Percentiles rank a stretch among this genome's conserved stretches.
Conservation (phyloP, 129 eudicot genomes). For the Flaveria sonorensis region DNA sequence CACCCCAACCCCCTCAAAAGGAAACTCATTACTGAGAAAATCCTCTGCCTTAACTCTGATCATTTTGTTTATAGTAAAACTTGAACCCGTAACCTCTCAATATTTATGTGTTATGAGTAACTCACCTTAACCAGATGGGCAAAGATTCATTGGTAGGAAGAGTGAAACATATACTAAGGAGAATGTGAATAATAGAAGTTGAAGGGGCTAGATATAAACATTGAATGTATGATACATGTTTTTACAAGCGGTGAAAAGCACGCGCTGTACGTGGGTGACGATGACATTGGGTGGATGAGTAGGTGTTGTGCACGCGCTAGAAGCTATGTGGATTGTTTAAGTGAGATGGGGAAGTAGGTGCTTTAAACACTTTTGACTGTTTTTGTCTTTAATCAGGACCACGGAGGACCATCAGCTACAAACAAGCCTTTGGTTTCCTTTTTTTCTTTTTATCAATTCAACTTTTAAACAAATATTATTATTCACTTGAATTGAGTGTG, state of each 20-base stretch:
- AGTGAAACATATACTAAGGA: too few species aligned
- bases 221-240: neutral
- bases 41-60: too few species aligned
- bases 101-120: too few species aligned
- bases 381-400: conserved; percentile 36
- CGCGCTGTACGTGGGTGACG: conserved; percentile 8
- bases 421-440: neutral
- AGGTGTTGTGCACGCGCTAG: conserved; percentile 16
- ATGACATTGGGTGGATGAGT: neutral
- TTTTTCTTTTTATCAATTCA: too few species aligned
- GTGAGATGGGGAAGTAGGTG: conserved; percentile 20
- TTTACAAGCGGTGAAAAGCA: neutral
- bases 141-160: too few species aligned
- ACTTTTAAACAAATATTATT: too few species aligned
- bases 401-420: conserved; percentile 19
- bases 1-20: too few species aligned
- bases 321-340: neutral
- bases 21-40: too few species aligned
- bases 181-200: neutral
- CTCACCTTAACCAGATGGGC: too few species aligned
- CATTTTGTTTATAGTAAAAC: too few species aligned
- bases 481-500: too few species aligned
- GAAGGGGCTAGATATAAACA: neutral
- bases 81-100: too few species aligned
- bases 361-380: conserved; percentile 34